These are phyloP conservation scores for Eucalyptus camaldulensis DNA, from an alignment of 345 rosid species.

Conservation along the genomic window DNA sequence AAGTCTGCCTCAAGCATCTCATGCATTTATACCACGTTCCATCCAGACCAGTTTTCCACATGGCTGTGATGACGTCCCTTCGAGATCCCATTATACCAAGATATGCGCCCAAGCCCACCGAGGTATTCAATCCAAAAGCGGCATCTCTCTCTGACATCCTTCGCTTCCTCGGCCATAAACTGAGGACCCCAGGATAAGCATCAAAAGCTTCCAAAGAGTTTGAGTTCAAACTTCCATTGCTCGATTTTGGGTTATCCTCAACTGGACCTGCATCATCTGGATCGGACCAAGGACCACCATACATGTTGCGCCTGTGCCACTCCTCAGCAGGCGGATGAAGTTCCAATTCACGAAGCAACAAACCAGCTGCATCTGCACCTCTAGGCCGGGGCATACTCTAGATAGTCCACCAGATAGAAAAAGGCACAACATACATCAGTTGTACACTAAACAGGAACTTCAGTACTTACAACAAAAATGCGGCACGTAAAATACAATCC, in stretches of 20 bases:
- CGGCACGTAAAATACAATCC: background rate
- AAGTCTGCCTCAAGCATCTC: conserved; percentile 94
- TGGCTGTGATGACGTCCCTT: conserved; percentile 88
- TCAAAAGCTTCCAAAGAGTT: conserved; percentile 29
- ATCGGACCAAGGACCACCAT: conserved; percentile 95
- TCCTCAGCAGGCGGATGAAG: conserved; percentile 99
- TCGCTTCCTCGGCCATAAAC: conserved; percentile 95
- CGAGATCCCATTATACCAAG: conserved; percentile 99
- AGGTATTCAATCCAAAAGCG: conserved; percentile 90
- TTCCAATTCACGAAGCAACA: conserved; percentile 89
- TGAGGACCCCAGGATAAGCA: conserved; percentile 45
- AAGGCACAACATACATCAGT: background rate
- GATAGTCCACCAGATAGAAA: background rate
- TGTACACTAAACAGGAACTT: background rate
- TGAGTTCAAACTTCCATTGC: conserved; percentile 26
- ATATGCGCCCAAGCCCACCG: conserved; percentile 88
- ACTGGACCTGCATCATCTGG: conserved; percentile 42
- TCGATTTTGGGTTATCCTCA: conserved; percentile 37
- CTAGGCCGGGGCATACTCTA: conserved; percentile 99
- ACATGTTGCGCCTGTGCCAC: conserved; percentile 96
- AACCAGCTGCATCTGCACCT: conserved; percentile 99
- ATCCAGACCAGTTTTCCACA: conserved; percentile 94
- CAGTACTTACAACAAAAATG: background rate
- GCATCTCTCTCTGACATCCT: conserved; percentile 98
- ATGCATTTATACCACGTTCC: conserved; percentile 99